A percentile compares a stretch with the other conserved stretches of the same genome.
These are phyloP conservation scores for Globisporangium alternatum DNA, from an alignment of 352 stramenopile genomes.

Conservation along the genomic window DNA sequence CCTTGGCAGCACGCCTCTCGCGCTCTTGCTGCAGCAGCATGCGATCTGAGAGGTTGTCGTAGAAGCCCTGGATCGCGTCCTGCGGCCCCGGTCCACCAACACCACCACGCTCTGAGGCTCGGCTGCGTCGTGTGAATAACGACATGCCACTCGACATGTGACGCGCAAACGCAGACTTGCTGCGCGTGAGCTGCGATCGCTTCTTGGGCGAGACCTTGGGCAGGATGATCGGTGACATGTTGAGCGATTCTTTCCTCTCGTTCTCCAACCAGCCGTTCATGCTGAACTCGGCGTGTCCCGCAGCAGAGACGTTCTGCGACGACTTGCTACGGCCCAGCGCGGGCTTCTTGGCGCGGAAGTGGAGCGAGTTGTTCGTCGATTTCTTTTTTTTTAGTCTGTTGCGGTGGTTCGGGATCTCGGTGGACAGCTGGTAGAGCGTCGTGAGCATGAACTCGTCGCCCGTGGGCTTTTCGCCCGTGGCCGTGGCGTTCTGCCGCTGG, in stretches of 20 bases:
- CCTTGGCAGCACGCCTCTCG: slow-evolving; percentile 5
- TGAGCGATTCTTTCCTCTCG: slow-evolving; percentile 14
- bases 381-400: slow-evolving; percentile 11
- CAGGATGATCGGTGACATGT: slow-evolving; percentile 12
- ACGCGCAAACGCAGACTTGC: slow-evolving; percentile 25
- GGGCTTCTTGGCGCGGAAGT: not conserved
- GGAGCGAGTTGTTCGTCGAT: not conserved
- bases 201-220: not conserved
- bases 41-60: slow-evolving; percentile 28
- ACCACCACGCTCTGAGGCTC: not conserved
- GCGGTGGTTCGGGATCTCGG: slow-evolving; percentile 9
- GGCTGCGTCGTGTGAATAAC: not conserved
- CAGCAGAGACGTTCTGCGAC: slow-evolving; percentile 29
- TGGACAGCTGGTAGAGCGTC: slow-evolving; percentile 46
- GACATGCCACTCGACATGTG: slow-evolving; percentile 13
- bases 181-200: slow-evolving; percentile 16
- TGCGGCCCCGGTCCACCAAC: not conserved
- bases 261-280: slow-evolving; percentile 20
- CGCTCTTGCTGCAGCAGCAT: slow-evolving; percentile 19
- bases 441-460: slow-evolving; percentile 53
- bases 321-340: slow-evolving; percentile 48
- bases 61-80: slow-evolving; percentile 15
- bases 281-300: slow-evolving; percentile 25
- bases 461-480: not conserved
- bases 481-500: slow-evolving; percentile 22